A percentile compares a stretch with the other conserved stretches of the same genome.
Evolutionary conservation across 352 stramenopile species (phyloP).

Genomic region (Elongisporangium senticosum): DNA sequence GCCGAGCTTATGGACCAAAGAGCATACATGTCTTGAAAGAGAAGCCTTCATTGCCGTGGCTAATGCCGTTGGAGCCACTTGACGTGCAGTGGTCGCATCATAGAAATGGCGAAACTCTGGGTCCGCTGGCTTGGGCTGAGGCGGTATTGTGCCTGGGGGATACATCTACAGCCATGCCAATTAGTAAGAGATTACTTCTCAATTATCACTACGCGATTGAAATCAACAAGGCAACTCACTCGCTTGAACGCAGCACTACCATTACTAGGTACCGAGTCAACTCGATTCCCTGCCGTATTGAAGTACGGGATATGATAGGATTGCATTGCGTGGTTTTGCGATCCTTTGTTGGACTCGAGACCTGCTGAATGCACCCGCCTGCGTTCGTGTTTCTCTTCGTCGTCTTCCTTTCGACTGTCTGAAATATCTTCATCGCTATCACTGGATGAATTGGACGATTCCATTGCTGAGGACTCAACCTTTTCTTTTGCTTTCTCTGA

Average conservation of each 20-base stretch:
- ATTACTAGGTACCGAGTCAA: conserved; percentile 1
- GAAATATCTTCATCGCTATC: background rate
- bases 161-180: conserved; percentile 17
- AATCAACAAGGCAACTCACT: conserved; percentile 7
- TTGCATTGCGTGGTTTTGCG: conserved; percentile 14
- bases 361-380: background rate
- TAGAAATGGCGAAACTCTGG: conserved; percentile 54
- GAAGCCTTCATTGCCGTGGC: background rate
- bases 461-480: background rate
- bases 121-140: conserved; percentile 33
- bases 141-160: conserved; percentile 37
- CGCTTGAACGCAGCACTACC: conserved; percentile 3
- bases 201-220: background rate
- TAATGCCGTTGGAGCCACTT: conserved; percentile 8
- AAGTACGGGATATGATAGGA: conserved; percentile 34
- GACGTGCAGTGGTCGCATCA: conserved; percentile 25
- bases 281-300: conserved; percentile 7
- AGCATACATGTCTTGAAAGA: background rate
- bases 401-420: conserved; percentile 12
- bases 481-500: background rate
- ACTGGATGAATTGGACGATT: background rate
- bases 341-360: conserved; percentile 10
- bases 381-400: conserved; percentile 2
- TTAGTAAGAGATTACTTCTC: background rate
- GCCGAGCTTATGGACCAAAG: no score